Evolutionary conservation across 805 yeast species (phyloP), one percentile per base, ranked within the genome.

Genomic region (Metschnikowia chrysomelidarum): DNA sequence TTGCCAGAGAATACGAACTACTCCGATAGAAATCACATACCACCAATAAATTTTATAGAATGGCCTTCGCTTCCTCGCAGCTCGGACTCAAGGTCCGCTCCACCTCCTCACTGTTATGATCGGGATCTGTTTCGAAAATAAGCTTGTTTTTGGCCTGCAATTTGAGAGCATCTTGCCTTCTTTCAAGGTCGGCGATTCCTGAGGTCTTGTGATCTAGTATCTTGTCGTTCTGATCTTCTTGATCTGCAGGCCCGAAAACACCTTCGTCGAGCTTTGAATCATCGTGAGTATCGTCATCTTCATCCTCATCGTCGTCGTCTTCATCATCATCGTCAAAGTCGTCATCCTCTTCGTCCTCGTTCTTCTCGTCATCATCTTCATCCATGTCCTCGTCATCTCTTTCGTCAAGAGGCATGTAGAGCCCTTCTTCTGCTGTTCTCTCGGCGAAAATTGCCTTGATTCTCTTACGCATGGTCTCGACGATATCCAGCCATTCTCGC

Each of bases 401-500:
- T 20, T 42, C 51, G 17, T 44, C 46, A 13, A 41, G 30, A 9
- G 36, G 19, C 25, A 41, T 19, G 5, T 20, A 29, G 6, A 38
- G 21, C 6, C 38, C 47, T 7, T 32, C 45, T 8, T 32, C 22
- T 2, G 39, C 37, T 11, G 26, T 36, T 24, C 52, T 44, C 33
- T 58, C 64, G 3, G 52, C 54, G 31, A 57, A 55, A 24, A 66
- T 43, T 4, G 46, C 37, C 27, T 43, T 50, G 29, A 67, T 60
- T 34, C 59, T 56, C 27, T 66, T 56, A 34, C 71, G 54, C 33
- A 68, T 47, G 12, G 63, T 65, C 39, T 68, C 73, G 16, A 68
- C 74, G 17, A 67, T 51, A 21, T 68, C 74, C 41, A 48, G 54
- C 74, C 74, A 68, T 51, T 68, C 74, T 33, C 73, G 50, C 74